Evolutionary conservation across 495 filamentous ascomycete species (phyloP).

Genomic region (Talaromyces wortmannii): DNA sequence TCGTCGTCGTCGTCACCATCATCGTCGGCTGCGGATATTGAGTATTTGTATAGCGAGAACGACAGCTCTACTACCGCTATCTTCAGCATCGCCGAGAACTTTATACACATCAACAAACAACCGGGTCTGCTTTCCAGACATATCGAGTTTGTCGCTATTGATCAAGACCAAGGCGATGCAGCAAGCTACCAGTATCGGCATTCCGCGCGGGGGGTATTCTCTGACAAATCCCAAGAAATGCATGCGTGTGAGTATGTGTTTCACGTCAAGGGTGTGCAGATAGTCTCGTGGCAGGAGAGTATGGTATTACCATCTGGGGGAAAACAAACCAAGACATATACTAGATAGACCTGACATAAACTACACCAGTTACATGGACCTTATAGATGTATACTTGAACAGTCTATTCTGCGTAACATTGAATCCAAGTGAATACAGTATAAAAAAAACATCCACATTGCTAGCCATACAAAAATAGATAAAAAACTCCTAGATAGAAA

Average conservation of each 20-base stretch:
- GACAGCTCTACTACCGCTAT: not conserved
- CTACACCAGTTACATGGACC: too few relatives aligned
- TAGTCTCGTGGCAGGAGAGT: constrained; percentile 17
- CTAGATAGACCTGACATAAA: too few relatives aligned
- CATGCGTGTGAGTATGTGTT: constrained; percentile 17
- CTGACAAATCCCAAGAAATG: not conserved
- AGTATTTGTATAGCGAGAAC: not conserved
- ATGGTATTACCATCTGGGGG: not conserved
- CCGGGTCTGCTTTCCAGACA: not conserved
- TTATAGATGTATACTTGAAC: too few relatives aligned
- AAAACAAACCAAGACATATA: not conserved
- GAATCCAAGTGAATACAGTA: too few relatives aligned
- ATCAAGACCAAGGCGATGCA: not conserved
- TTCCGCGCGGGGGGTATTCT: not conserved
- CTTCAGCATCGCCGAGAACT: not conserved
- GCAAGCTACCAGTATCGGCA: constrained; percentile 1
- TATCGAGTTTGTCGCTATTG: not conserved
- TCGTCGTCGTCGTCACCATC: not conserved
- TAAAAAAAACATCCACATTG: too few relatives aligned
- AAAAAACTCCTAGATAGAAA: too few relatives aligned
- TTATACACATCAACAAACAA: constrained; percentile 6
- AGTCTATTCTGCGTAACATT: too few relatives aligned
- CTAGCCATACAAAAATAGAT: too few relatives aligned
- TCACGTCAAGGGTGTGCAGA: constrained; percentile 24
- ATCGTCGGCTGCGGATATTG: not conserved